These are phyloP conservation scores for Akebia trifoliata DNA, from an alignment of 164 flowering plant genomes.

Conservation along the genomic window DNA sequence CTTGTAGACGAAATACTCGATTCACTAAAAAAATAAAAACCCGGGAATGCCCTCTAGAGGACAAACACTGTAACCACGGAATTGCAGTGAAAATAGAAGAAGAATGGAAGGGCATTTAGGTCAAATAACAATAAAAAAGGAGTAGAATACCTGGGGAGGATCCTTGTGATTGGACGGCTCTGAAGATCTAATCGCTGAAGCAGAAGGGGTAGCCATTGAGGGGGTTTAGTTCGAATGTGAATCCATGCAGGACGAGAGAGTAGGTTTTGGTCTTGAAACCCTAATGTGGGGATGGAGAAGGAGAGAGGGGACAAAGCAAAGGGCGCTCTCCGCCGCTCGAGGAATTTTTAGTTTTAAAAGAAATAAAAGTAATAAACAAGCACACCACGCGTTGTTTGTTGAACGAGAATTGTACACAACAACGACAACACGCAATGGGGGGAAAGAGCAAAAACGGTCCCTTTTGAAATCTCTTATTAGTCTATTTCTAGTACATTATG, in stretches of 20 bases:
- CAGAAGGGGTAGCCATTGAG: constrained; percentile 31
- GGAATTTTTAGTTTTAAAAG: too few species aligned
- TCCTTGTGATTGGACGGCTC: constrained; percentile 27
- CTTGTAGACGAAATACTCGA: too few species aligned
- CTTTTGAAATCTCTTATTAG: constrained; percentile 10
- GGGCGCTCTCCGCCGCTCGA: neutral
- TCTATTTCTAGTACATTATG: neutral
- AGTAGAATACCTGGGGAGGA: constrained; percentile 25
- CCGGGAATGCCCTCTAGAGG: neutral
- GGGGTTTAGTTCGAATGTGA: neutral
- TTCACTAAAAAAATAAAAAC: neutral
- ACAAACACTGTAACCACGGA: neutral
- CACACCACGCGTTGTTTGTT: neutral
- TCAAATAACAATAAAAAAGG: neutral
- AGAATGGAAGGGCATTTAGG: neutral
- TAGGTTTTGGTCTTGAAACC: neutral
- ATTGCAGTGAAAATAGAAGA: neutral
- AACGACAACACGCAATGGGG: neutral
- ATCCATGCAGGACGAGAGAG: neutral
- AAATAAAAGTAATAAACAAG: neutral
- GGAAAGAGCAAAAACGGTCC: neutral
- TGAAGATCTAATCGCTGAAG: constrained; percentile 33
- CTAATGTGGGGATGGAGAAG: neutral
- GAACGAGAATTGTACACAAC: neutral
- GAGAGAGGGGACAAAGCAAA: neutral